phyloP scores from a whole-genome alignment of 768 basidiomycete species.

The Pleurotus giganteus region DNA sequence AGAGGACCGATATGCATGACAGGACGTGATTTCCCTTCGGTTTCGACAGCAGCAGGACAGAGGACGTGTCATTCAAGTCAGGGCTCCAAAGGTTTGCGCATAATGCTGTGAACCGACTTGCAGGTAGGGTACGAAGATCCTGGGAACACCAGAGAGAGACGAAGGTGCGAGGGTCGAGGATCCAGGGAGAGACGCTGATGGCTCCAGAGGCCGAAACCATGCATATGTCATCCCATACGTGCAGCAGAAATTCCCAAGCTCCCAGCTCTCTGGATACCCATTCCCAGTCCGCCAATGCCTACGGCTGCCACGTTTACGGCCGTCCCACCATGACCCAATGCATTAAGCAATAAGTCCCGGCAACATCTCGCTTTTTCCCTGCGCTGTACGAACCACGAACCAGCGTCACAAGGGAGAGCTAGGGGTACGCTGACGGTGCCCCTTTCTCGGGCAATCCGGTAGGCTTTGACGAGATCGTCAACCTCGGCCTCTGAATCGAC shows the following conservation, averaged over 20 bases:
- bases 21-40: too few relatives aligned
- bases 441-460: conserved; percentile 52
- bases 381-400: conserved; percentile 80
- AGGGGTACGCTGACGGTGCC: conserved; percentile 64
- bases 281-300: conserved; percentile 27
- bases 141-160: too few relatives aligned
- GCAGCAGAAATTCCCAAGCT: conserved; percentile 20
- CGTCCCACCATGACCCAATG: conserved; percentile 41
- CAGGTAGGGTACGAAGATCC: too few relatives aligned
- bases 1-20: too few relatives aligned
- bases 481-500: conserved; percentile 85
- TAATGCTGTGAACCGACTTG: too few relatives aligned
- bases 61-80: too few relatives aligned
- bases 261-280: conserved; percentile 28
- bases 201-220: too few relatives aligned
- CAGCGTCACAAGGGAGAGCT: conserved; percentile 69
- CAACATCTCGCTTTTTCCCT: conserved; percentile 64
- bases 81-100: too few relatives aligned
- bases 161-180: too few relatives aligned
- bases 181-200: too few relatives aligned
- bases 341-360: conserved; percentile 55
- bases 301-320: conserved; percentile 21
- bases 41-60: too few relatives aligned
- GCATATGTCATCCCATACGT: background rate
- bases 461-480: conserved; percentile 66